These are phyloP conservation scores for Copromyces sp. DNA, from an alignment of 495 filamentous ascomycete species.

Conservation along the genomic window DNA sequence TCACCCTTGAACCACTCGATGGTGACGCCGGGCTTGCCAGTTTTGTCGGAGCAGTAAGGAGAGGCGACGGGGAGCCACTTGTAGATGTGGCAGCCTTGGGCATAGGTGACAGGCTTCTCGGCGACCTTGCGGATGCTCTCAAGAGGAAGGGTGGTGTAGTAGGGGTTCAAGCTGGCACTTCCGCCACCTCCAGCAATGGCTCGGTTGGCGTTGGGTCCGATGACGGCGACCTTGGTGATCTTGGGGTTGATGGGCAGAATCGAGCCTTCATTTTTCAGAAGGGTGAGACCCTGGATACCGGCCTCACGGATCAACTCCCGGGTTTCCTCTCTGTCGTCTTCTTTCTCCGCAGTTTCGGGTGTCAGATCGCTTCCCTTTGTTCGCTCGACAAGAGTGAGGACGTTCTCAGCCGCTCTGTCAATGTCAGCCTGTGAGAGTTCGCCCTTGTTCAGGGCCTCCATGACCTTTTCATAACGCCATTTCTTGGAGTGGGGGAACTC, in stretches of 20 bases:
- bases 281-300: slow-evolving; percentile 62
- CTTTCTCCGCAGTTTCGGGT: slow-evolving; percentile 47
- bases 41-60: slow-evolving; percentile 44
- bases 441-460: slow-evolving; percentile 53
- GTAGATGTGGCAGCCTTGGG: slow-evolving; percentile 47
- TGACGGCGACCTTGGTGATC: slow-evolving; percentile 56
- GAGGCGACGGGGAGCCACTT: slow-evolving; percentile 58
- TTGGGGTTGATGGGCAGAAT: slow-evolving; percentile 57
- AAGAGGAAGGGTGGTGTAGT: slow-evolving; percentile 57
- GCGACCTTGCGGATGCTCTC: slow-evolving; percentile 42
- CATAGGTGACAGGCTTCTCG: slow-evolving; percentile 39
- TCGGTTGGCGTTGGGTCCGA: slow-evolving; percentile 73
- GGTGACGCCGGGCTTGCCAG: slow-evolving; percentile 47
- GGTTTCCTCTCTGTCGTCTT: slow-evolving; percentile 55
- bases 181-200: slow-evolving; percentile 74
- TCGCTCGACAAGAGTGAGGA: slow-evolving; percentile 57
- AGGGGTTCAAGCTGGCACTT: slow-evolving; percentile 67
- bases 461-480: slow-evolving; percentile 58
- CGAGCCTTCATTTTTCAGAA: slow-evolving; percentile 65
- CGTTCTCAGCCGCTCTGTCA: slow-evolving; percentile 47
- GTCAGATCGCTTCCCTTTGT: slow-evolving; percentile 52
- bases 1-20: slow-evolving; percentile 57
- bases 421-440: slow-evolving; percentile 40
- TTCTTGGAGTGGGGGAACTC: slow-evolving; percentile 69
- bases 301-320: slow-evolving; percentile 57